Base-by-base conservation (phyloP, 495 filamentous ascomycete species). In the Hypoxylon fuscum region DNA sequence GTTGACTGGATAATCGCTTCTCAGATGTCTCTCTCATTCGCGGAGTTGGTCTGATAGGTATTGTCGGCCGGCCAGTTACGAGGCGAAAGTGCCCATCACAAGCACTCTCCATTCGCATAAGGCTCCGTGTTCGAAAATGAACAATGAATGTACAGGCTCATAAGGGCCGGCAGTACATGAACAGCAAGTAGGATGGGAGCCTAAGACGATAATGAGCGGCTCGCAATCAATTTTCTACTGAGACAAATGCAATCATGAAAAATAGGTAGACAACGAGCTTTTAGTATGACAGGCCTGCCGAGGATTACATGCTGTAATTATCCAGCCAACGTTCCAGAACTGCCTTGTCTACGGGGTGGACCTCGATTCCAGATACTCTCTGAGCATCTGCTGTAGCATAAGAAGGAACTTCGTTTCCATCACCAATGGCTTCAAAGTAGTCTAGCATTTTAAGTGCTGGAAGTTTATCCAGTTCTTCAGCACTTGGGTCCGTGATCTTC, bases 361-460 rank as follows among this genome's bases (percentile, higher is more conserved):
- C 17, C 35, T 50, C 31, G 35, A 50, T 35, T 35, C 27, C 17
- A n/a, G 47, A 50, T 21, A 50, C 47, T 22, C n/a, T 38, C 11
- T 15, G n/a, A 15, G 35, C 35, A n/a, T 38, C 35, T 38, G n/a
- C n/a, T 38, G 35, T 38, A 38, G 35, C 35, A 38, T 15, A 38
- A 38, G 35, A 38, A 38, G 35, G 12, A 38, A 38, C 35, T 11
- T 35, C 32, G 12, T 35, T 35, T 35, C 32, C 32, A 35, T 35
- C 32, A 10, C 32, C 32, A 35, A 35, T 35, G 32, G 29, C 37
- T 15, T 52, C 17, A 32, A 21, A 52, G 48, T 38, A 52, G 15
- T 38, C 31, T 12, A 52, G 15, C 14, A 52, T 37, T 25, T 40
- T 37, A 1, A 40, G 48, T 11, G 48, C 48, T 10, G 48, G 48